A percentile compares a stretch with the other conserved stretches of the same genome.
Evolutionary conservation across 176 grass and related monocot genomes (phyloP).

Genomic region (Carex littledalei): DNA sequence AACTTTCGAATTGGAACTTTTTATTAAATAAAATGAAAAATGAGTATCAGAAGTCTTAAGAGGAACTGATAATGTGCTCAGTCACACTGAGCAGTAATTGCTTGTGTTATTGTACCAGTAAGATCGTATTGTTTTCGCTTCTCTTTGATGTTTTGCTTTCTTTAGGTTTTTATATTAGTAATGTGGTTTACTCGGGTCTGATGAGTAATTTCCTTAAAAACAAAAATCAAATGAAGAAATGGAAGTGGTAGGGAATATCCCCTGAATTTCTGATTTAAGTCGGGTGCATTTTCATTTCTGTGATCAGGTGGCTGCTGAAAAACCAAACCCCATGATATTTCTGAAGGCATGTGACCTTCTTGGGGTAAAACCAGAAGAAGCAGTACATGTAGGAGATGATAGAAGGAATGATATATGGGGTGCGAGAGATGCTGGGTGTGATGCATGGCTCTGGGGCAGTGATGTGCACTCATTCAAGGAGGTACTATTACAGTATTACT

Average conservation of each 20-base stretch:
- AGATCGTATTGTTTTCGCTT: background rate
- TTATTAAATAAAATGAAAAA: background rate
- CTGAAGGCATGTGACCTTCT: conserved; percentile 81
- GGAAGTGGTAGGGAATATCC: background rate
- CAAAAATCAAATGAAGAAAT: background rate
- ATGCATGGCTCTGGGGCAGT: conserved; percentile 94
- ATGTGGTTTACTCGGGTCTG: background rate
- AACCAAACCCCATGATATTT: conserved; percentile 97
- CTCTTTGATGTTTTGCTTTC: background rate
- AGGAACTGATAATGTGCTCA: background rate
- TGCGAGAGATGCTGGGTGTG: conserved; percentile 91
- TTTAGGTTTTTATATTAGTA: background rate
- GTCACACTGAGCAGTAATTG: background rate
- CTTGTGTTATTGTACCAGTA: background rate
- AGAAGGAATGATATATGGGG: conserved; percentile 94
- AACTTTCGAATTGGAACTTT: background rate
- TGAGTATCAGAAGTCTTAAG: background rate
- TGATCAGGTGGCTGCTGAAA: conserved; percentile 74
- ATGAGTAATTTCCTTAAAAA: background rate
- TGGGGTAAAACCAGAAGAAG: conserved; percentile 80
- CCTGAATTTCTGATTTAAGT: background rate
- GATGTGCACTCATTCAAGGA: conserved; percentile 96
- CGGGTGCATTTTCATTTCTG: background rate
- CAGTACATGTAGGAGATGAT: conserved; percentile 91
- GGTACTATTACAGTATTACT: conserved; percentile 43